Conservation (phyloP, 2,329 filamentous ascomycete species). For the Cercospora berteroae region DNA sequence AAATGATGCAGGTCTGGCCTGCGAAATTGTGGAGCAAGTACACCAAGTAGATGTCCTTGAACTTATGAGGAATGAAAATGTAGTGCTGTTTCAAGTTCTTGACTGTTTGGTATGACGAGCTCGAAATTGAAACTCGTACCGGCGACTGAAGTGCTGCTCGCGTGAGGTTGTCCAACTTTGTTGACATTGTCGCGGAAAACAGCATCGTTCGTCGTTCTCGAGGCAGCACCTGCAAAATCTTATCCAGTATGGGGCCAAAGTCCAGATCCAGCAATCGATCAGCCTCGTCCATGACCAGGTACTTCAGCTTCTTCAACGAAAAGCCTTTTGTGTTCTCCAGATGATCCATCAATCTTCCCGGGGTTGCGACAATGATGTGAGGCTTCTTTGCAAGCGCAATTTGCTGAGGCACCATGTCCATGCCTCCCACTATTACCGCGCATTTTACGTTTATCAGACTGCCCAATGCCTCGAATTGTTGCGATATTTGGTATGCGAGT, state of each 20-base stretch:
- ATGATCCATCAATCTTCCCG: conserved; percentile 84
- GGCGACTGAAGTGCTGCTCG: conserved; percentile 84
- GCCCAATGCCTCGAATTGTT: conserved; percentile 83
- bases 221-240: conserved; percentile 85
- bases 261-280: conserved; percentile 90
- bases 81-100: conserved; percentile 83
- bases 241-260: conserved; percentile 88
- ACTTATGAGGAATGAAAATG: conserved; percentile 77
- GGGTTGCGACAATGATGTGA: conserved; percentile 89
- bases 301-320: conserved; percentile 75
- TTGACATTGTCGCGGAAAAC: conserved; percentile 92
- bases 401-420: conserved; percentile 91
- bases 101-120: conserved; percentile 86
- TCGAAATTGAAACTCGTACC: conserved; percentile 75
- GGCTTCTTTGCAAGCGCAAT: conserved; percentile 95
- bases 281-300: conserved; percentile 92
- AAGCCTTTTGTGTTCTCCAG: conserved; percentile 97
- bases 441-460: conserved; percentile 83
- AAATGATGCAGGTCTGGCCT: conserved; percentile 85
- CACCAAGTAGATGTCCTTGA: conserved; percentile 88
- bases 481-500: conserved; percentile 84
- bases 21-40: conserved; percentile 81
- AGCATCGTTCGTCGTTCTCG: conserved; percentile 76
- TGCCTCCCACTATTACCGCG: conserved; percentile 77
- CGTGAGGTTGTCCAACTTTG: conserved; percentile 89